Conservation (phyloP, 176 grass and related monocot species). For the Juncus effusus region DNA sequence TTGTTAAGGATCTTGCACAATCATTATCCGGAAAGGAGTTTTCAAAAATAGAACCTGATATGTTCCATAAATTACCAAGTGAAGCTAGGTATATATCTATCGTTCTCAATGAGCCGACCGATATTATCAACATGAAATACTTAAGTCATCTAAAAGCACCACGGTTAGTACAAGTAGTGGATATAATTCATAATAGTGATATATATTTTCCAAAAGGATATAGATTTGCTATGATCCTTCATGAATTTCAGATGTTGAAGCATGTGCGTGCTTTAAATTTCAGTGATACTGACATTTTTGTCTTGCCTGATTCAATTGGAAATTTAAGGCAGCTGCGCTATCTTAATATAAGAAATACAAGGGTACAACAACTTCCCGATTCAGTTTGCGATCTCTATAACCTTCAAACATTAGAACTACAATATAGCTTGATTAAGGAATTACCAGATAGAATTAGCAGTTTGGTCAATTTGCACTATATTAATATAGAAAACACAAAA, state of each 20-base stretch:
- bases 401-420: constrained; percentile 27
- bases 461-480: constrained; percentile 9
- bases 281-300: not conserved
- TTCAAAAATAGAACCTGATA: not conserved
- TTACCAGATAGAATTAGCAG: constrained; percentile 4
- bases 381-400: constrained; percentile 21
- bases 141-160: constrained; percentile 3
- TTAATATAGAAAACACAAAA: too few species aligned
- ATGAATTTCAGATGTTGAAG: not conserved
- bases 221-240: not conserved
- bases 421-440: not conserved
- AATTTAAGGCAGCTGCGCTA: constrained; percentile 27
- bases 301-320: constrained; percentile 6
- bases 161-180: constrained; percentile 6
- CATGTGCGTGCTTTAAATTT: constrained; percentile 14
- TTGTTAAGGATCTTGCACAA: constrained; percentile 21
- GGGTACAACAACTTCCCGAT: constrained; percentile 8
- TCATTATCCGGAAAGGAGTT: constrained; percentile 13
- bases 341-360: not conserved
- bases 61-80: not conserved
- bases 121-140: not conserved
- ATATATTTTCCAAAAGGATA: too few species aligned
- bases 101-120: not conserved
- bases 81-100: constrained; percentile 4
- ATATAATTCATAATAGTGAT: not conserved